Evolutionary conservation across 2,329 filamentous ascomycete species (phyloP), one percentile per base, ranked within the genome.

Genomic region (Hymenoscyphus fraxineus): DNA sequence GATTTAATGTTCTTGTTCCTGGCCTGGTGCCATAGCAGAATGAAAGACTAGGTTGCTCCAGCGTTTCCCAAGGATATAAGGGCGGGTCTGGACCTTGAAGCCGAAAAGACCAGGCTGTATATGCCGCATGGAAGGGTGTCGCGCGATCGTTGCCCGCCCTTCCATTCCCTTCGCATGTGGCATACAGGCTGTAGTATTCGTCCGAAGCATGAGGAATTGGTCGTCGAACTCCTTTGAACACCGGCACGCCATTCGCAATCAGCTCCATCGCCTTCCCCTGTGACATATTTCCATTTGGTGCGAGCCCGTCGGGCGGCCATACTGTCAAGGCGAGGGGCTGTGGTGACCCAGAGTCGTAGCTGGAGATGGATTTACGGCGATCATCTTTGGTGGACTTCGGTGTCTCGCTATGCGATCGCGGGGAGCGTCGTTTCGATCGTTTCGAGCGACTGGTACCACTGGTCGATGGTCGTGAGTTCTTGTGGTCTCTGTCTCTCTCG

Each of bases 41-140:
- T 0, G 86, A 82, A 75, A 87, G 86, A 73, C 88, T 91, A 4
- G 90, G 90, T 71, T 92, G 88, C 73, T 93, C 90, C 32, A 92
- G 79, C 1, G 89, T 88, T 67, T 89, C 84, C 89, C 87, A 92
- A 1, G 87, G 88, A 60, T 70, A 32, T 38, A 51, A 59, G 31
- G 72, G 68, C 6, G 54, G 58, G 5, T 66, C 69, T 9, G 64
- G 31, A 3, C 67, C 71, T 58, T 70, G 68, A 19, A 74, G 60
- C 41, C 66, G 56, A 60, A 75, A 67, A 19, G 70, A 69, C 58
- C 63, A 47, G 15, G 66, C 70, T 19, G 58, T 59, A 54, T 71
- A 70, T 13, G 65, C 64, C 32, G 44, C 51, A 38, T 66, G 64
- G 16, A 65, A 70, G 6, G 66, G 59, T 6, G 62, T 61, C 6